These are phyloP conservation scores for Chrysanthemum seticuspe DNA, from an alignment of 129 eudicot species.

Conservation along the genomic window DNA sequence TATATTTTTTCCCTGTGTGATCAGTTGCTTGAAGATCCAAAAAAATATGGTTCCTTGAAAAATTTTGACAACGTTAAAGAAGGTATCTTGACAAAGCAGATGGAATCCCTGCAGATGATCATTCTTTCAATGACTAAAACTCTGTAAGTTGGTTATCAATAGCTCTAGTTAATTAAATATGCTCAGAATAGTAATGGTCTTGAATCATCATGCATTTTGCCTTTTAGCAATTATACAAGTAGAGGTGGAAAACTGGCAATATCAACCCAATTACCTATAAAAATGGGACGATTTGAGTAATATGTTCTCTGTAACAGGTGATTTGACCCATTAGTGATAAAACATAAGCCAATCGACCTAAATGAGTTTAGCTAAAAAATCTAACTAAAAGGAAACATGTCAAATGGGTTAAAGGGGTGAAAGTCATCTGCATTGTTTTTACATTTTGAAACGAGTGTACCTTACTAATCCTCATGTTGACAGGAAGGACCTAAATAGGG, in stretches of 20 bases:
- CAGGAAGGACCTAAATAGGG: constrained; percentile 65
- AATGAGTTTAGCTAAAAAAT: neutral
- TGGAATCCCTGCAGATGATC: constrained; percentile 64
- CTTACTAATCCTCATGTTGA: constrained; percentile 16
- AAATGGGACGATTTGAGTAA: neutral
- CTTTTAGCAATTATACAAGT: too few species aligned
- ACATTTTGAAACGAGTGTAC: neutral
- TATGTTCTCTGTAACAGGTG: neutral
- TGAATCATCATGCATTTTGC: too few species aligned
- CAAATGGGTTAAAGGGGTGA: neutral
- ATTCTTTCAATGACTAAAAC: constrained; percentile 59
- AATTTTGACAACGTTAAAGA: constrained; percentile 51
- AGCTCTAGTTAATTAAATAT: too few species aligned
- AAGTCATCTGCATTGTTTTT: neutral
- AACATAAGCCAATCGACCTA: neutral
- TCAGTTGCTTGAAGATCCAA: constrained; percentile 58
- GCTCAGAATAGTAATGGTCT: too few species aligned
- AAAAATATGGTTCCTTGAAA: constrained; percentile 60
- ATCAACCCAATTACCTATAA: neutral
- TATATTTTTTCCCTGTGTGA: constrained; percentile 14
- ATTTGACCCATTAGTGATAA: neutral
- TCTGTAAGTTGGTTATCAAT: constrained; percentile 35
- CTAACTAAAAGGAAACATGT: neutral
- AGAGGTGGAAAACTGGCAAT: too few species aligned
- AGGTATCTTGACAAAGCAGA: constrained; percentile 62